Evolutionary conservation across 202 grass and related monocot species (phyloP).

Genomic region (Hordeum pubiflorum): DNA sequence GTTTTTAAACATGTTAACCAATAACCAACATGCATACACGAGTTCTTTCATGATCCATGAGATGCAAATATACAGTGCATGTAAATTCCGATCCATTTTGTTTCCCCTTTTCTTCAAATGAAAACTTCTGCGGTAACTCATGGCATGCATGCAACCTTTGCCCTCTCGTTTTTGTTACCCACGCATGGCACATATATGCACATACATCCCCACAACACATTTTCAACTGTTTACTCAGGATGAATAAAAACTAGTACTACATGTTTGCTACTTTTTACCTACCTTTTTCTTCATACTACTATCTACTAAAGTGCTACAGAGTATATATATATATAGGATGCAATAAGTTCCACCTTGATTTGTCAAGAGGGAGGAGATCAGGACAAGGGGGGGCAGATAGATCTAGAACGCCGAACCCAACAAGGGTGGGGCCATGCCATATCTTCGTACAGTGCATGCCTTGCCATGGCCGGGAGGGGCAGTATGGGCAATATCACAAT

Average conservation of each 20-base stretch:
- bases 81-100: too few relatives aligned
- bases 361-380: background rate
- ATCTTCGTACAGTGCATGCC: background rate
- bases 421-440: constrained; percentile 7
- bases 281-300: background rate
- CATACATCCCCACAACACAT: background rate
- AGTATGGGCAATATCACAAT: background rate
- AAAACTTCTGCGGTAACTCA: too few relatives aligned
- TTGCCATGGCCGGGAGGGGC: constrained; percentile 2
- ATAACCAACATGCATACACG: too few relatives aligned
- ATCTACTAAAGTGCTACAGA: background rate
- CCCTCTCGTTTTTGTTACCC: too few relatives aligned
- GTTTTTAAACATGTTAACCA: background rate
- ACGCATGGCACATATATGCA: too few relatives aligned
- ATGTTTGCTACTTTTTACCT: background rate
- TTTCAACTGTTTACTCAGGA: background rate
- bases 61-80: too few relatives aligned
- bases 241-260: too few relatives aligned
- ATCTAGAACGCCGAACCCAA: constrained; percentile 13
- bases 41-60: too few relatives aligned
- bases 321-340: background rate
- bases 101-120: too few relatives aligned
- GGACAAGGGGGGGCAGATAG: background rate
- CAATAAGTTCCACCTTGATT: background rate
- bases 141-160: too few relatives aligned